Conservation (phyloP, 192 early-diverging fungal species). For the Coemansia sp. region DNA sequence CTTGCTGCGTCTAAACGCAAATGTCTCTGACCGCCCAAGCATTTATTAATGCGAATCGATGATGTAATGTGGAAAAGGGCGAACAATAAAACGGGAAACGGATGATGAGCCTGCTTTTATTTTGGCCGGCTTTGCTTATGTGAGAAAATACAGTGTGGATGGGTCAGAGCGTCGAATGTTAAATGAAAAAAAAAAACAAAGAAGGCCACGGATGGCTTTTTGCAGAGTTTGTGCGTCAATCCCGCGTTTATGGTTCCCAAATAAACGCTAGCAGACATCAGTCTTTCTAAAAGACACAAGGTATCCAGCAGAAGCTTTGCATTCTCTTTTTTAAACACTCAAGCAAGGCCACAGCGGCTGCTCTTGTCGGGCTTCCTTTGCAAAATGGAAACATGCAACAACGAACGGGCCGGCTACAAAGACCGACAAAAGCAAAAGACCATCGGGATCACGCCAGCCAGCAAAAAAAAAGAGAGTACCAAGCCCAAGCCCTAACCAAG, state of each 20-base stretch:
- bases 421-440: too few species aligned
- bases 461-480: too few species aligned
- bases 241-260: neutral
- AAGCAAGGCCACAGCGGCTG: too few species aligned
- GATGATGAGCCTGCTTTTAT: neutral
- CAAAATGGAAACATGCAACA: neutral
- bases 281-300: too few species aligned
- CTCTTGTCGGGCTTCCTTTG: neutral
- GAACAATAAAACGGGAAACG: too few species aligned
- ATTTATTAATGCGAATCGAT: neutral
- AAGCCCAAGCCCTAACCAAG: too few species aligned
- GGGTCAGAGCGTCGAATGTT: neutral
- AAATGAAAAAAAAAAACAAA: neutral
- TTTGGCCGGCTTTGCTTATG: too few species aligned
- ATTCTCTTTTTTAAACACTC: too few species aligned
- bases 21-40: constrained; percentile 29
- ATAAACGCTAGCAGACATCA: neutral
- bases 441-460: too few species aligned
- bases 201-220: neutral
- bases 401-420: too few species aligned
- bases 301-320: too few species aligned
- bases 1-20: constrained; percentile 50
- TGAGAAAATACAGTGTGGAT: neutral
- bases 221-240: neutral
- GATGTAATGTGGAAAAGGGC: neutral